A percentile compares a stretch with the other conserved stretches of the same genome.
Conservation (phyloP, 257 asterid species). For the Plectranthus barbatus region DNA sequence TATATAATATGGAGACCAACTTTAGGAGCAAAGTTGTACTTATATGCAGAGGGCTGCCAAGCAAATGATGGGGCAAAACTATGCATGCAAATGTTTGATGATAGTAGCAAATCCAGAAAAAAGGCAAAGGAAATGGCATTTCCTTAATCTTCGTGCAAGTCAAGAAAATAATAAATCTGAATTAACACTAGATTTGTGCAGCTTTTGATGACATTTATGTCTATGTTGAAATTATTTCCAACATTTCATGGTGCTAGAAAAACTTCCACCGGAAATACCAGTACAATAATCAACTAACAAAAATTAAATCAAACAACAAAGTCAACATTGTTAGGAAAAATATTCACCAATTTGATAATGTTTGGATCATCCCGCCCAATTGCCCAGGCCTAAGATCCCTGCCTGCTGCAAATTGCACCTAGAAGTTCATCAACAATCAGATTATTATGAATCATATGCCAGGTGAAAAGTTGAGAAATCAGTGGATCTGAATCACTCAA, state of each 20-base stretch:
- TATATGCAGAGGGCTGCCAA: not conserved
- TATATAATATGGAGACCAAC: too few relatives aligned
- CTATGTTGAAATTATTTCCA: not conserved
- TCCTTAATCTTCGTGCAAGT: not conserved
- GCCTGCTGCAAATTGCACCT: slow-evolving; percentile 99
- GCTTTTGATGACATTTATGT: not conserved
- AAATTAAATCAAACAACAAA: not conserved
- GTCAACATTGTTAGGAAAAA: not conserved
- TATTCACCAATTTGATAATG: slow-evolving; percentile 62
- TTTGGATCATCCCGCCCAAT: slow-evolving; percentile 67
- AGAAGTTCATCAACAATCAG: slow-evolving; percentile 17
- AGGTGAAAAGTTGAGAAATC: not conserved
- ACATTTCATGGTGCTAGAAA: not conserved
- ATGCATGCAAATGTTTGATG: not conserved
- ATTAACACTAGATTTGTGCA: not conserved
- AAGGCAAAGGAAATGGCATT: not conserved
- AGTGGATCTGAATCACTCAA: slow-evolving; percentile 5
- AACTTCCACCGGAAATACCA: not conserved
- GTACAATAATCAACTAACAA: not conserved
- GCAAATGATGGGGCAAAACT: not conserved
- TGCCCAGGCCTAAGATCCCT: slow-evolving; percentile 98
- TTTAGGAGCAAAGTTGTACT: not conserved
- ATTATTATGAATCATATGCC: slow-evolving; percentile 8
- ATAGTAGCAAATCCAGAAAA: not conserved
- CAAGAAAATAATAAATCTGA: not conserved